Conservation (phyloP, 805 yeast species). For the Saturnispora quitensis region DNA sequence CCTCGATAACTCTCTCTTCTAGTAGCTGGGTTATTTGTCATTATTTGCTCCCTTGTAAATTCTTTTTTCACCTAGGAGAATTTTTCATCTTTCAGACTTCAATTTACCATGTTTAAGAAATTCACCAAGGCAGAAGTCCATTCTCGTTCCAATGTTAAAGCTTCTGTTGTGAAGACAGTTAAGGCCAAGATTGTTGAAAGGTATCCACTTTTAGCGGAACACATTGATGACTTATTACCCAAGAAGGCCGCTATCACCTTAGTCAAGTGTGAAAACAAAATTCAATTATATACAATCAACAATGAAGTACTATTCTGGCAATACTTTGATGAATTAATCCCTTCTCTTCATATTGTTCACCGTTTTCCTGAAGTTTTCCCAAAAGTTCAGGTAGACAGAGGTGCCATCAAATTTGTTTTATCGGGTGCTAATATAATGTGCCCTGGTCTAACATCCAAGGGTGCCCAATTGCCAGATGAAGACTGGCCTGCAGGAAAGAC, state of each 20-base stretch:
- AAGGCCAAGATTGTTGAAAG: slow-evolving; percentile 64
- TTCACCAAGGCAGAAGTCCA: slow-evolving; percentile 83
- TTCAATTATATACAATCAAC: slow-evolving; percentile 67
- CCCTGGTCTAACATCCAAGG: slow-evolving; percentile 83
- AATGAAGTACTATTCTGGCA: slow-evolving; percentile 70
- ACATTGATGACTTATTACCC: slow-evolving; percentile 76
- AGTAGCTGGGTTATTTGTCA: background rate
- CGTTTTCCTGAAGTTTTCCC: slow-evolving; percentile 81
- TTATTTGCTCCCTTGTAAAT: background rate
- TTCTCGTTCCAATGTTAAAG: slow-evolving; percentile 83
- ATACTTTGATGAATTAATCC: slow-evolving; percentile 71
- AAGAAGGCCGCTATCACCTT: slow-evolving; percentile 76
- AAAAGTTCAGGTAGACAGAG: slow-evolving; percentile 82
- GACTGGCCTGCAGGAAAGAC: slow-evolving; percentile 57
- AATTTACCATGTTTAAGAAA: slow-evolving; percentile 27
- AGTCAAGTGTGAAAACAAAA: slow-evolving; percentile 83
- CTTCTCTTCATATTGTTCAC: slow-evolving; percentile 67
- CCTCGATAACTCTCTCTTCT: background rate
- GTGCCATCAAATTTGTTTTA: slow-evolving; percentile 91
- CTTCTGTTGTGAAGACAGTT: slow-evolving; percentile 88
- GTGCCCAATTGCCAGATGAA: slow-evolving; percentile 74
- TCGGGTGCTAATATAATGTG: slow-evolving; percentile 97
- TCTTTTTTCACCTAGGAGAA: background rate
- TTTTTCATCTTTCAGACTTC: background rate
- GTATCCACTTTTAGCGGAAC: slow-evolving; percentile 66